Conservation (phyloP, 768 basidiomycete genomes). For the Auricularia cornea region DNA sequence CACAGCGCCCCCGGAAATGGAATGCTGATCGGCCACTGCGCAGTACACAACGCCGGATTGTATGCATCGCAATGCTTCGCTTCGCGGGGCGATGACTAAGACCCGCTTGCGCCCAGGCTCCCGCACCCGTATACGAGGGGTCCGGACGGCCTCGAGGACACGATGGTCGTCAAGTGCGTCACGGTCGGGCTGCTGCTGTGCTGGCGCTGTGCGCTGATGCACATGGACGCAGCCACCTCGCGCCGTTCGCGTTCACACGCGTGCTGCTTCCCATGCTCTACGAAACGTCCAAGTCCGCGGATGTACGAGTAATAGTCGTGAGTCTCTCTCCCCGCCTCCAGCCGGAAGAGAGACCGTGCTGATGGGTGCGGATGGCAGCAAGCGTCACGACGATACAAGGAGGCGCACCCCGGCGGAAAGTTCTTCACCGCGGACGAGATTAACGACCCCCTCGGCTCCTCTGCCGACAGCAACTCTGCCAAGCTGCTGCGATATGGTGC, state of each 20-base stretch:
- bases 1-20: too few species aligned
- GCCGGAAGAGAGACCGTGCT: neutral
- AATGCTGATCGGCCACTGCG: neutral
- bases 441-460: neutral
- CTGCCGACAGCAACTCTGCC: neutral
- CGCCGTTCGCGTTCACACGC: conserved; percentile 35
- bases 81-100: neutral
- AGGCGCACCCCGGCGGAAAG: neutral
- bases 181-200: too few species aligned
- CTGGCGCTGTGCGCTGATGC: too few species aligned
- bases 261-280: neutral
- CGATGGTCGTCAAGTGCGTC: neutral
- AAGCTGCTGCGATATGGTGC: neutral
- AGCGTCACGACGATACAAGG: neutral
- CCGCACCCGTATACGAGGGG: neutral
- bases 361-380: neutral
- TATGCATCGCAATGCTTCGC: neutral
- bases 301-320: neutral
- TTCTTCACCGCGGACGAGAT: neutral
- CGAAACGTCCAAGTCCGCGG: neutral
- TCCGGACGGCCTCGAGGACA: neutral
- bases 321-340: neutral
- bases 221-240: conserved; percentile 13
- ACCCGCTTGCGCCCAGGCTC: neutral
- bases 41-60: neutral